A percentile compares a stretch with the other conserved stretches of the same genome.
Conservation (phyloP, 2,329 filamentous ascomycete species). For the Penicillium corylophilum region DNA sequence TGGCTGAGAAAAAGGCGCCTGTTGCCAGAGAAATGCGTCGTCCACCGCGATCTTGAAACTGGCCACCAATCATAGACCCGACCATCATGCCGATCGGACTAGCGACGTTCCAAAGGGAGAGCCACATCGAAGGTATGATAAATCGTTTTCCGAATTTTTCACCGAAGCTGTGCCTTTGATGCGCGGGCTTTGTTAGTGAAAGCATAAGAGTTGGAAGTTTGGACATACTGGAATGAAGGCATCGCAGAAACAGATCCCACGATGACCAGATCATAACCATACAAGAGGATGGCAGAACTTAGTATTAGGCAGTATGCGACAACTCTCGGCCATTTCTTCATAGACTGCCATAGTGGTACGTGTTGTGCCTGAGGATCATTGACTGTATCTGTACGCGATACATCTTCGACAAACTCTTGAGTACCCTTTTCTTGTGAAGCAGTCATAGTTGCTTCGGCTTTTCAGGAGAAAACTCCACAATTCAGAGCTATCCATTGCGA, state of each 20-base stretch:
- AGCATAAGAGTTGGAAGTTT: neutral
- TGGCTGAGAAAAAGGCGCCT: conserved; percentile 36
- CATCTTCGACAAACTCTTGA: conserved; percentile 4
- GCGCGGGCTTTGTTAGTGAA: neutral
- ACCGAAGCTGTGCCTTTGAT: conserved; percentile 28
- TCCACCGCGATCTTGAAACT: conserved; percentile 40
- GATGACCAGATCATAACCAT: conserved; percentile 30
- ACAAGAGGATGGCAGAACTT: conserved; percentile 25
- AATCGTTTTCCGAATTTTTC: conserved; percentile 27
- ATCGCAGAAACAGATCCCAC: conserved; percentile 28
- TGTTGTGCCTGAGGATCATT: neutral
- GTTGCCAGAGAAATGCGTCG: conserved; percentile 36
- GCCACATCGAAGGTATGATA: conserved; percentile 43
- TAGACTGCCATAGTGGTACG: conserved; percentile 14
- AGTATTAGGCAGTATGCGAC: conserved; percentile 18
- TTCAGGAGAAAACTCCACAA: neutral
- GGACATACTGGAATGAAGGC: conserved; percentile 28
- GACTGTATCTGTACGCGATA: neutral
- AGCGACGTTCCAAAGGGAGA: conserved; percentile 44
- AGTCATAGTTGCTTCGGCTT: neutral
- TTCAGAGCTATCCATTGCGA: neutral
- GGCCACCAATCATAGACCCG: conserved; percentile 39
- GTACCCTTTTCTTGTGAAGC: neutral
- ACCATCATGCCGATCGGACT: conserved; percentile 39
- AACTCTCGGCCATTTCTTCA: conserved; percentile 16